phyloP scores from a whole-genome alignment of 306 rosid genomes.

The Inga laurina region DNA sequence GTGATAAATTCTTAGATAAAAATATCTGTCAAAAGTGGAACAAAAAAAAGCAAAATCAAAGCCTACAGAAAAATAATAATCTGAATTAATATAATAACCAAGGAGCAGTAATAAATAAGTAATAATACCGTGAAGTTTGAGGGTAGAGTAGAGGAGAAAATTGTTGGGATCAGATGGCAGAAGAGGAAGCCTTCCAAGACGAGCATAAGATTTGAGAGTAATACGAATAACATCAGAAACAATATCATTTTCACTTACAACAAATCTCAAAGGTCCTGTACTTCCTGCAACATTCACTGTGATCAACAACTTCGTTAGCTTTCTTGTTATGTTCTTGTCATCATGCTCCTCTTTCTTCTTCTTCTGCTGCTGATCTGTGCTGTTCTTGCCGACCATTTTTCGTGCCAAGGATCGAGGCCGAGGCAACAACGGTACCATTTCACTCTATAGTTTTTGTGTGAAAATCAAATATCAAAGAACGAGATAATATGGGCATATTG shows the following conservation, averaged over 20 bases:
- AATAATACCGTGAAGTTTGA: background rate
- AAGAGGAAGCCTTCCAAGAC: conserved; percentile 65
- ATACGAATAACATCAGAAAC: conserved; percentile 61
- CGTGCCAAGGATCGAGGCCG: background rate
- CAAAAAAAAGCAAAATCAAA: background rate
- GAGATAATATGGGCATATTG: background rate
- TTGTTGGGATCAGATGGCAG: conserved; percentile 50
- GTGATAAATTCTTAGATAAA: background rate
- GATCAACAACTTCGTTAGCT: conserved; percentile 50
- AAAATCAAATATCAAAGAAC: background rate
- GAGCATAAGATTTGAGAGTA: conserved; percentile 64
- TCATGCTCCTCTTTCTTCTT: background rate
- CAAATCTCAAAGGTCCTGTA: conserved; percentile 71
- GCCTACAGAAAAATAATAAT: background rate
- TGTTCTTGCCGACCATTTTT: background rate
- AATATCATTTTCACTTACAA: conserved; percentile 53
- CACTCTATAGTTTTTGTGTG: background rate
- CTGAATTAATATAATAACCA: no score
- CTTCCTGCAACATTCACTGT: conserved; percentile 66
- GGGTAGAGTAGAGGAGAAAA: conserved; percentile 39
- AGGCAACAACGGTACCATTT: background rate
- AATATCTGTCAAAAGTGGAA: background rate
- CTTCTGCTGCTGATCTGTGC: background rate
- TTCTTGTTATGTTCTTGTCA: background rate
- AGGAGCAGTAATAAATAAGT: background rate